Evolutionary conservation across 352 stramenopile species (phyloP).

Genomic region (Phytophthora citricola): DNA sequence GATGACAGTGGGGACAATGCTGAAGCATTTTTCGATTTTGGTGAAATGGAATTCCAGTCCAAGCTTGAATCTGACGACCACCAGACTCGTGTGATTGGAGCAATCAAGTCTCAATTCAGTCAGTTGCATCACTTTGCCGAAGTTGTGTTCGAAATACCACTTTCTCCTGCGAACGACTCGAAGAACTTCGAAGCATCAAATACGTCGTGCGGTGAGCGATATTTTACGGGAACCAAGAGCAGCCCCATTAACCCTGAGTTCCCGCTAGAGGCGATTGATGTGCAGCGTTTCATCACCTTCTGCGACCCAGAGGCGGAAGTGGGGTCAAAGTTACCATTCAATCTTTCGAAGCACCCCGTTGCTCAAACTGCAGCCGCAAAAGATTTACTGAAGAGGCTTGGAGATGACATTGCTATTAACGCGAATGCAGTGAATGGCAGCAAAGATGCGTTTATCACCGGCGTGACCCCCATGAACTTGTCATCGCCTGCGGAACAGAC

Average conservation of each 20-base stretch:
- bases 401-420: conserved; percentile 92
- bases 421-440: conserved; percentile 73
- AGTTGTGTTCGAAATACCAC: conserved; percentile 27
- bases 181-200: conserved; percentile 73
- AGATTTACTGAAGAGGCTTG: conserved; percentile 93
- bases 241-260: conserved; percentile 73
- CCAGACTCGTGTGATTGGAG: conserved; percentile 53
- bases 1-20: conserved; percentile 71
- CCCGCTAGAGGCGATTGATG: conserved; percentile 72
- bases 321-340: conserved; percentile 87
- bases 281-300: conserved; percentile 76
- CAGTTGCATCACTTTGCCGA: conserved; percentile 56
- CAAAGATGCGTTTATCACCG: conserved; percentile 78
- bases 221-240: conserved; percentile 36
- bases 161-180: conserved; percentile 20
- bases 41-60: conserved; percentile 68
- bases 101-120: conserved; percentile 76
- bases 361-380: conserved; percentile 94
- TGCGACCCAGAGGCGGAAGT: conserved; percentile 70
- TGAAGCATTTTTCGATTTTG: conserved; percentile 89
- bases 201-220: conserved; percentile 75
- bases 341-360: conserved; percentile 89
- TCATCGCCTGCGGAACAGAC: conserved; percentile 16
- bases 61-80: conserved; percentile 66
- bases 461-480: conserved; percentile 64